Conservation (phyloP, 73 alveolate genomes). For the Tetrahymena malaccensis region DNA sequence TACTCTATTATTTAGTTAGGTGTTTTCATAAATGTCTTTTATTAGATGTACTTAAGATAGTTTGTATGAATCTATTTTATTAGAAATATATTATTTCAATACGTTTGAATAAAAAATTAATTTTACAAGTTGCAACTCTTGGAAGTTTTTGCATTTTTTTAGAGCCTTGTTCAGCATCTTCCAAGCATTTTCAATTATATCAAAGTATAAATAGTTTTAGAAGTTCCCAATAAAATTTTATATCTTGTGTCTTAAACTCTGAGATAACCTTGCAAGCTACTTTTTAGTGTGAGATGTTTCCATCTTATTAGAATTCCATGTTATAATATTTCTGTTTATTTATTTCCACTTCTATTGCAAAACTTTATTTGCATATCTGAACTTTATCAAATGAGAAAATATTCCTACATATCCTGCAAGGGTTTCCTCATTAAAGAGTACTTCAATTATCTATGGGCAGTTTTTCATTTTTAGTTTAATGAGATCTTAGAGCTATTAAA, state of each 20-base stretch:
- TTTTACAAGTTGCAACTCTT: background rate
- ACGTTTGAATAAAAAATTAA: background rate
- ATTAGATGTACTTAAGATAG: background rate
- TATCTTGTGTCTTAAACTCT: background rate
- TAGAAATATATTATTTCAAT: background rate
- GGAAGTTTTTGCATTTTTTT: background rate
- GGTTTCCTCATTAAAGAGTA: background rate
- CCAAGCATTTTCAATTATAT: background rate
- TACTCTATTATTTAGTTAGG: background rate
- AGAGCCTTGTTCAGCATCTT: background rate
- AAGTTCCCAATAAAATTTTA: background rate
- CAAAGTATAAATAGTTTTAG: background rate
- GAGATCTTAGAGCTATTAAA: background rate
- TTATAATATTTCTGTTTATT: background rate
- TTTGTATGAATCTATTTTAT: background rate
- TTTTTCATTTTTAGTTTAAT: background rate
- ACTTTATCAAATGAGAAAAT: background rate
- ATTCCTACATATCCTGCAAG: background rate
- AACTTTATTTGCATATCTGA: background rate
- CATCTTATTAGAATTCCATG: background rate
- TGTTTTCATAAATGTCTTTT: background rate
- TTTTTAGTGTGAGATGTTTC: background rate
- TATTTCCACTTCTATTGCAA: background rate
- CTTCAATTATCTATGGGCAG: background rate
- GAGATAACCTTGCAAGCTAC: background rate